Evolutionary conservation across 2,329 filamentous ascomycete species (phyloP).

Genomic region (Botryotinia calthae): DNA sequence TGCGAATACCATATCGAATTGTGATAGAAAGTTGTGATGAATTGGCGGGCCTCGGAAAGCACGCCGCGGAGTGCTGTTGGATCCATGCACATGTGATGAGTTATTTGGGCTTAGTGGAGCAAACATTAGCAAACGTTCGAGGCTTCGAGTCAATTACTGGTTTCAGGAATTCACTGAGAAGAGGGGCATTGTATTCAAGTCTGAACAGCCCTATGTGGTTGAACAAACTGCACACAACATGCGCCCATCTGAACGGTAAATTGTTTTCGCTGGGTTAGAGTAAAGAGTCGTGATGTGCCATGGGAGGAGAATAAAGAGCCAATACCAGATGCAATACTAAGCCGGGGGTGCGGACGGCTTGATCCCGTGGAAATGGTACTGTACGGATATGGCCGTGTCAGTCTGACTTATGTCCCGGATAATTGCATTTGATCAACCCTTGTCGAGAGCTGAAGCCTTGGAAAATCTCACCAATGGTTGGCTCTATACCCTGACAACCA

Average conservation of each 20-base stretch:
- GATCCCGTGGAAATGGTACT: conserved; percentile 17
- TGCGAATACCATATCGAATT: conserved; percentile 5
- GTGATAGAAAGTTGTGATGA: conserved; percentile 9
- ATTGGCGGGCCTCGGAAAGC: conserved; percentile 11
- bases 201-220: conserved; percentile 9
- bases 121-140: conserved; percentile 12
- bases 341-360: conserved; percentile 7
- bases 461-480: conserved; percentile 2
- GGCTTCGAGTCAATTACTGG: background rate
- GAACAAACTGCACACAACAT: conserved; percentile 2
- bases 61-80: background rate
- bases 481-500: conserved; percentile 1
- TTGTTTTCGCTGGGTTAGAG: background rate
- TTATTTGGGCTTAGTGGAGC: conserved; percentile 4
- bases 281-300: background rate
- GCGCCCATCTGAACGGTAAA: background rate
- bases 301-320: background rate
- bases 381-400: conserved; percentile 8
- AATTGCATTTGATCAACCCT: conserved; percentile 9
- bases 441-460: conserved; percentile 11
- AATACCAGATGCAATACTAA: background rate
- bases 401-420: background rate
- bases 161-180: background rate
- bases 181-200: conserved; percentile 5
- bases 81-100: conserved; percentile 8